Base-by-base conservation (phyloP, 2,329 filamentous ascomycete species). In the Exophiala mesophila region DNA sequence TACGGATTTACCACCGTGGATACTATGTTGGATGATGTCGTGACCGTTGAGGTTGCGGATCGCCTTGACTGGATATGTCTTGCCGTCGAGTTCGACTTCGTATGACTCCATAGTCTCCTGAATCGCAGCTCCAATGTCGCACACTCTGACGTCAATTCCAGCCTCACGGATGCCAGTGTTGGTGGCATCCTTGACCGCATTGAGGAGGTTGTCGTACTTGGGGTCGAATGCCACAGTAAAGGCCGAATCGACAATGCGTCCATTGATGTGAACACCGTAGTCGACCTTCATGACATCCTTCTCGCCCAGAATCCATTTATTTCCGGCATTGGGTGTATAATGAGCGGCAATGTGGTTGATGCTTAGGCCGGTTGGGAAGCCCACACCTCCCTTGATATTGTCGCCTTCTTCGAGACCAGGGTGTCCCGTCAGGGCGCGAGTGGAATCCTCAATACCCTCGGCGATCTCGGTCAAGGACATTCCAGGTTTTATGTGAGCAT, bases 41-140 rank as follows among this genome's bases (percentile, higher is more conserved):
- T 96, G 89, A 7, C 88, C 88, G 59, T 85, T 90, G 47, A 94
- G 72, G 68, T 92, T 92, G 53, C 85, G 82, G 60, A 94, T 90
- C 52, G 82, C 76, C 71, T 92, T 94, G 63, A 94, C 76, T 1
- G 84, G 87, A 58, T 86, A 79, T 9, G 80, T 88, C 29, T 77
- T 79, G 49, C 87, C 87, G 62, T 83, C 80, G 53, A 94, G 77
- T 63, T 92, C 85, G 37, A 90, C 78, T 68, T 94, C 88, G 66
- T 90, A 92, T 64, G 85, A 89, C 68, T 94, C 88, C 88, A 94
- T 94, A 19, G 83, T 78, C 66, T 94, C 88, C 66, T 94, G 88
- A 56, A 94, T 90, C 13, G 79, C 74, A 7, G 78, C 84, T 47
- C 88, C 86, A 51, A 94, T 85, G 58, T 94, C 88, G 51, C 84